Evolutionary conservation across 106 monocot species (phyloP).

Genomic region (Dioscorea alata): DNA sequence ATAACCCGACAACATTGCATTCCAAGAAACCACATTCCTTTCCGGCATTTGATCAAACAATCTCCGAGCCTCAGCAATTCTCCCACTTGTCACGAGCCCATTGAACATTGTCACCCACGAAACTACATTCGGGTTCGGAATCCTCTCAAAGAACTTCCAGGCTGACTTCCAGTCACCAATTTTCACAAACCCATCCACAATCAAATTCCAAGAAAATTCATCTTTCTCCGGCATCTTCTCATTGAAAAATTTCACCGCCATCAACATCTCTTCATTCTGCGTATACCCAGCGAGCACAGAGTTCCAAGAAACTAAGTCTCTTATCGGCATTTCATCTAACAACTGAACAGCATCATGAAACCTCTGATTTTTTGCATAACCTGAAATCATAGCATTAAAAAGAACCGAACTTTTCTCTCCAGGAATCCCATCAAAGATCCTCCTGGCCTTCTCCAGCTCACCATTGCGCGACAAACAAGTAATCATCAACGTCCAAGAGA

Average conservation of each 20-base stretch:
- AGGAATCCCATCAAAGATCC: neutral
- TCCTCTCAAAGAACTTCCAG: neutral
- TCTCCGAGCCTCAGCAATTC: slow-evolving; percentile 3
- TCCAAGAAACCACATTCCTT: slow-evolving; percentile 9
- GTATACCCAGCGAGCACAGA: slow-evolving; percentile 9
- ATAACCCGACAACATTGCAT: slow-evolving; percentile 8
- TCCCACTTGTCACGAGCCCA: neutral
- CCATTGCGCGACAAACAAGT: slow-evolving; percentile 1
- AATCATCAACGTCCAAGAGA: slow-evolving; percentile 7
- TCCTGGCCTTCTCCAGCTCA: neutral
- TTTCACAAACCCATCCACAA: slow-evolving; percentile 10
- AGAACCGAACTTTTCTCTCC: neutral
- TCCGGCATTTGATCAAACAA: slow-evolving; percentile 9
- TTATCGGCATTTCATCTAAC: slow-evolving; percentile 1
- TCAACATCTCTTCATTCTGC: slow-evolving; percentile 6
- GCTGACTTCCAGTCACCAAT: slow-evolving; percentile 1
- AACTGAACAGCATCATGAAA: neutral
- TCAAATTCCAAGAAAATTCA: slow-evolving; percentile 1
- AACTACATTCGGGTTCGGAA: slow-evolving; percentile 6
- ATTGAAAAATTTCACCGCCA: neutral
- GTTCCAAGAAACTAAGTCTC: slow-evolving; percentile 6
- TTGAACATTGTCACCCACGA: slow-evolving; percentile 10
- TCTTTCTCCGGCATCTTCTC: neutral
- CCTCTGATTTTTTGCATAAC: slow-evolving; percentile 1
- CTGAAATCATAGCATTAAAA: slow-evolving; percentile 4